Evolutionary conservation across 495 filamentous ascomycete species (phyloP), one percentile per base, ranked within the genome.

Genomic region (Penicillium lividum): DNA sequence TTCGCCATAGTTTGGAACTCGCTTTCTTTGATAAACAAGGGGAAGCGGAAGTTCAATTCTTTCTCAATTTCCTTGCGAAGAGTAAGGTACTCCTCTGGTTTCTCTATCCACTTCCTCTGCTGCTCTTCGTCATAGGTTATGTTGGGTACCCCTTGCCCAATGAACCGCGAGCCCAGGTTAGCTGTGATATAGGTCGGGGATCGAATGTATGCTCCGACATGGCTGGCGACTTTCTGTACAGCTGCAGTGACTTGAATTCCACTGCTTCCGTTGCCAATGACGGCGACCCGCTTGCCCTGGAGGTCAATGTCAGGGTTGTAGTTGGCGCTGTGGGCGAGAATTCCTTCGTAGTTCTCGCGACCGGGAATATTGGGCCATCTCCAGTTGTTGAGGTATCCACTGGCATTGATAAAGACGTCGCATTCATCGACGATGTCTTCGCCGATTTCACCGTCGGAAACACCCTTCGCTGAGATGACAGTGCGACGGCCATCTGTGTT

Each of bases 221-320:
- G 30, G 27, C 33, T 30, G 16, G 25, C 16, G 29, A 31, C 27
- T 29, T 45, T 76, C 50, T 83, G 51, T 30, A 62, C 53, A 11
- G 29, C 73, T 0, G 84, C 81, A 6, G 87, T 75, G 10, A 87
- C 72, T 62, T 88, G 84, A 16, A 71, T 60, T 11, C 60, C 69
- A 47, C 70, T 74, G 6, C 65, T 70, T 56, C 80, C 77, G 68
- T 3, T 69, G 34, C 82, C 82, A 42, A 85, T 75, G 1, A 83
- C 59, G 3, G 72, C 79, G 22, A 85, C 77, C 1, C 57, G 65
- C 57, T 82, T 83, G 1, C 76, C 79, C 8, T 65, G 54, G 9
- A 78, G 70, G 30, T 75, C 61, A 7, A 70, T 56, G 5, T 33
- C 66, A 1, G 59, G 45, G 31, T 79, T 70, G 68, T 74, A 85